phyloP scores from a whole-genome alignment of 2,329 filamentous ascomycete species.

The Aspergillus fumigatus region DNA sequence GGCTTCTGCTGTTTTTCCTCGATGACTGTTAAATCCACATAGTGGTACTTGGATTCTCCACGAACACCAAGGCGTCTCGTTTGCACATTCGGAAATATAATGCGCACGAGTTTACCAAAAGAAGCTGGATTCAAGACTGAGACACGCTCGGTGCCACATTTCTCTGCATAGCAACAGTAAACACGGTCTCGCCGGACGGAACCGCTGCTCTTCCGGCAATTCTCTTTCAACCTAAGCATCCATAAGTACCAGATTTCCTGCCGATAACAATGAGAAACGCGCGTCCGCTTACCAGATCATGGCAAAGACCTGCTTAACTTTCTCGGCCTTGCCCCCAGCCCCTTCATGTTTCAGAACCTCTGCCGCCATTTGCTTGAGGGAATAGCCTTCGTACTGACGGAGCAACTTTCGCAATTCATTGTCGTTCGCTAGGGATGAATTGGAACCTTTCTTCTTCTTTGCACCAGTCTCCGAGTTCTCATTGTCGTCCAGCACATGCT shows the following conservation, averaged over 20 bases:
- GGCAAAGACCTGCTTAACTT: slow-evolving; percentile 50
- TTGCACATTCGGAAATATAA: slow-evolving; percentile 92
- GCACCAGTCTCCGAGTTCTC: slow-evolving; percentile 41
- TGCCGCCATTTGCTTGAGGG: slow-evolving; percentile 44
- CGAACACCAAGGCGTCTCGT: slow-evolving; percentile 87
- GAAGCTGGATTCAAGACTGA: slow-evolving; percentile 94
- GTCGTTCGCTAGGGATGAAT: slow-evolving; percentile 46
- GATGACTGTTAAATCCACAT: slow-evolving; percentile 52
- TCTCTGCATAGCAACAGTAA: slow-evolving; percentile 90
- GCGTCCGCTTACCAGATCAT: slow-evolving; percentile 46
- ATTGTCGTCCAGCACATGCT: slow-evolving; percentile 37
- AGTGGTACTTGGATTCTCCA: slow-evolving; percentile 98
- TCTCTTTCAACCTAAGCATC: slow-evolving; percentile 42
- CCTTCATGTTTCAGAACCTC: slow-evolving; percentile 48
- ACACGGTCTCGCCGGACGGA: slow-evolving; percentile 91
- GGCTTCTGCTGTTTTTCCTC: slow-evolving; percentile 40
- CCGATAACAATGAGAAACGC: background rate
- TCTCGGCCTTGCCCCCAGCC: slow-evolving; percentile 47
- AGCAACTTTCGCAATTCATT: slow-evolving; percentile 46
- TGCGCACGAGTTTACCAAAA: slow-evolving; percentile 93
- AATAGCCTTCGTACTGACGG: slow-evolving; percentile 44
- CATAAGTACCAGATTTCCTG: slow-evolving; percentile 7
- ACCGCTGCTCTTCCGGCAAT: slow-evolving; percentile 42
- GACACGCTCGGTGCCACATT: slow-evolving; percentile 88
- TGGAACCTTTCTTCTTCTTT: slow-evolving; percentile 45